A percentile compares a stretch with the other conserved stretches of the same genome.
Evolutionary conservation across 2,329 filamentous ascomycete genomes (phyloP).

Genomic region (Scytalidium lignicola): DNA sequence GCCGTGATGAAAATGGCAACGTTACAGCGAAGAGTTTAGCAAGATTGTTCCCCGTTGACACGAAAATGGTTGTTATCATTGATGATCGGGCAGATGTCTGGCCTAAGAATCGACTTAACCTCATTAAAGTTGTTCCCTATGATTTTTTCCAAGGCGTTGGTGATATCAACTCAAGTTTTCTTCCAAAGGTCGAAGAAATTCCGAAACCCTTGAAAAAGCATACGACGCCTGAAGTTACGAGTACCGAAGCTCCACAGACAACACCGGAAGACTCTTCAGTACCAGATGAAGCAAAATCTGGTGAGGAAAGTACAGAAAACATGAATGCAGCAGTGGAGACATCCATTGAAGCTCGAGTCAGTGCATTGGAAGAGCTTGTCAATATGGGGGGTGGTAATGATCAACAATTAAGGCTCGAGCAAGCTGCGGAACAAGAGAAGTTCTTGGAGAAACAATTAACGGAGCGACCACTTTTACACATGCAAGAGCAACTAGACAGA

Average conservation of each 20-base stretch:
- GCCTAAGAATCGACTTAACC: conserved; percentile 81
- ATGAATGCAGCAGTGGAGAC: conserved; percentile 1
- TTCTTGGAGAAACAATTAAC: conserved; percentile 82
- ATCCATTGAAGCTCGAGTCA: conserved; percentile 13
- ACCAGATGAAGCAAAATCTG: neutral
- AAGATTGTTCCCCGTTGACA: conserved; percentile 90
- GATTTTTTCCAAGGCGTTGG: conserved; percentile 98
- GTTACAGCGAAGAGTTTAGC: conserved; percentile 86
- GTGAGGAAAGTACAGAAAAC: neutral
- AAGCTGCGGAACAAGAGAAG: conserved; percentile 82
- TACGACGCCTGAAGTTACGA: neutral
- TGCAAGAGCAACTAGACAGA: conserved; percentile 86
- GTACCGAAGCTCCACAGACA: neutral
- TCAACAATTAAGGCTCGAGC: conserved; percentile 62
- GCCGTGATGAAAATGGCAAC: conserved; percentile 93
- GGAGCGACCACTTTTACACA: conserved; percentile 82
- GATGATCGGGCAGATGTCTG: conserved; percentile 96
- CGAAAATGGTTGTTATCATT: conserved; percentile 98
- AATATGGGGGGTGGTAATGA: conserved; percentile 70
- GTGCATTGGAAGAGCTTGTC: conserved; percentile 68
- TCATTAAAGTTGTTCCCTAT: conserved; percentile 92
- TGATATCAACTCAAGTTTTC: conserved; percentile 96
- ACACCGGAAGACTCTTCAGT: conserved; percentile 10
- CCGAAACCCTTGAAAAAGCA: conserved; percentile 21
- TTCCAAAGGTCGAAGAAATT: conserved; percentile 69